Evolutionary conservation across 208 protist genomes (phyloP).

Genomic region (Trypanosomatidae sp.): DNA sequence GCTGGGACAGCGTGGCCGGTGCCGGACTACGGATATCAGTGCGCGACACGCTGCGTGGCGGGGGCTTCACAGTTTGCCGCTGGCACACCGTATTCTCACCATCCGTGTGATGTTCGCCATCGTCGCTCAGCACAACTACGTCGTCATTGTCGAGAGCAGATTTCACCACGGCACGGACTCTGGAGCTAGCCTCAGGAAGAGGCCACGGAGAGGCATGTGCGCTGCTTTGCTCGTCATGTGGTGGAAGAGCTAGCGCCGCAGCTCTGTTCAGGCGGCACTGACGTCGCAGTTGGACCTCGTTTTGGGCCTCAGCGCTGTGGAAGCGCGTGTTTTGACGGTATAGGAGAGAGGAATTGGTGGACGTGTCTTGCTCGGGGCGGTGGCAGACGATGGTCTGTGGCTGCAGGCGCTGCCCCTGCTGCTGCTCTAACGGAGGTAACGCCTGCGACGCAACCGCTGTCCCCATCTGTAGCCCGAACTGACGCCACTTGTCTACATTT

Average conservation of each 20-base stretch:
- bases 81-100: not conserved
- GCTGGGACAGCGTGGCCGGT: not conserved
- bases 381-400: not conserved
- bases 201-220: not conserved
- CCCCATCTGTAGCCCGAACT: constrained; percentile 26
- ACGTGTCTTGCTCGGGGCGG: not conserved
- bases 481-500: constrained; percentile 27
- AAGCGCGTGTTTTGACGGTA: not conserved
- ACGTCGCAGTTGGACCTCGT: not conserved
- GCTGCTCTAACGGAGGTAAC: not conserved
- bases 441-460: not conserved
- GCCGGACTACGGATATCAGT: not conserved
- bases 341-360: not conserved
- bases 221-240: not conserved
- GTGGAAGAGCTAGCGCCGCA: not conserved
- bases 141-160: not conserved
- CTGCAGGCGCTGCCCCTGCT: not conserved
- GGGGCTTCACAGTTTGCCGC: not conserved
- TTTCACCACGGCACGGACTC: not conserved
- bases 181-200: not conserved
- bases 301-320: not conserved
- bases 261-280: not conserved
- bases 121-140: not conserved
- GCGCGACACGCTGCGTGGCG: not conserved
- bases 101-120: not conserved